phyloP scores from a whole-genome alignment of 345 rosid species.

The Citrus unshiu region DNA sequence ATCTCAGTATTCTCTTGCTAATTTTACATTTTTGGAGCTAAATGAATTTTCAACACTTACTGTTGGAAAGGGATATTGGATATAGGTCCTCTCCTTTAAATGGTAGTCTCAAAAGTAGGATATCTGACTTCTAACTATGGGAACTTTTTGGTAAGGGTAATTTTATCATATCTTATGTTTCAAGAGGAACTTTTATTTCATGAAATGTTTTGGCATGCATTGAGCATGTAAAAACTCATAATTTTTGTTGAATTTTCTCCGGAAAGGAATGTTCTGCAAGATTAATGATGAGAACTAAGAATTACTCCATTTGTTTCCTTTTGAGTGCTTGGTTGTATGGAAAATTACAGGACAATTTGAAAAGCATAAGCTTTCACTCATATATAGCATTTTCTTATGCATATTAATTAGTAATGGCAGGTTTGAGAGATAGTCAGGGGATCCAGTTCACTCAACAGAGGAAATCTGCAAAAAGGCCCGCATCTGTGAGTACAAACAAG shows the following conservation, averaged over 20 bases:
- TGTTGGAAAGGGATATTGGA: background rate
- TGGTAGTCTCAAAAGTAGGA: background rate
- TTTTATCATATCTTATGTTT: no score
- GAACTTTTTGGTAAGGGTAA: background rate
- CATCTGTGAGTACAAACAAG: constrained; percentile 1
- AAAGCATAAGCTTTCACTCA: no score
- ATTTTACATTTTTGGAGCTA: background rate
- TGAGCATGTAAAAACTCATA: background rate
- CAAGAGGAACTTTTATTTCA: no score
- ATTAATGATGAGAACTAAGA: no score
- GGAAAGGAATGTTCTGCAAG: background rate
- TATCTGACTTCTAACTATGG: background rate
- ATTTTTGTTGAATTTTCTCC: background rate
- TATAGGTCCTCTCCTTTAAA: background rate
- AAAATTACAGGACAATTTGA: no score
- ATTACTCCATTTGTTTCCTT: no score
- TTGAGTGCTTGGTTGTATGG: background rate
- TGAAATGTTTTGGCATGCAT: no score
- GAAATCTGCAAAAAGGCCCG: constrained; percentile 1
- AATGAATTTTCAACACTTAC: background rate
- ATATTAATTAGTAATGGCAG: constrained; percentile 9
- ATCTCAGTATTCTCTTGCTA: background rate
- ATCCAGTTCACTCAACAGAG: constrained; percentile 11
- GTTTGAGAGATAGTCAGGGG: constrained; percentile 12
- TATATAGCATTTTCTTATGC: background rate